Evolutionary conservation across 768 basidiomycete genomes (phyloP).

Genomic region (Phanerochaete carnosa): DNA sequence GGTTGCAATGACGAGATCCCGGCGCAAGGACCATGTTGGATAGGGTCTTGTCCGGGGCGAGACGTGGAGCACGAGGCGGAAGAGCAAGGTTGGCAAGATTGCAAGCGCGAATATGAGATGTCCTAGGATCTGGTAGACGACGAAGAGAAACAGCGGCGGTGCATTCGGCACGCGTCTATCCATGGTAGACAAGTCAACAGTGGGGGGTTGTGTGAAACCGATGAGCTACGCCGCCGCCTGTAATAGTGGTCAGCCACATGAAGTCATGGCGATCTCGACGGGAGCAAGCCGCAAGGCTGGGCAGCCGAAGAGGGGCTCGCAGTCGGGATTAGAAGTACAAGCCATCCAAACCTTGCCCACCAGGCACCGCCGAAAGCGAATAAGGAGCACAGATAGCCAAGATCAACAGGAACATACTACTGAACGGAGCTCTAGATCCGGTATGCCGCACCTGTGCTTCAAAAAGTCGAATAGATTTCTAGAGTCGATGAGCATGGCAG

Average conservation of each 20-base stretch:
- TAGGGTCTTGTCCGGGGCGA: conserved; percentile 1
- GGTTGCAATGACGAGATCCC: conserved; percentile 6
- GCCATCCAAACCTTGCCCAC: too few relatives aligned
- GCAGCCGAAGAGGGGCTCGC: not conserved
- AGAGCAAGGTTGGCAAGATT: not conserved
- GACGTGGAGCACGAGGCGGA: not conserved
- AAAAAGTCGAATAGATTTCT: too few relatives aligned
- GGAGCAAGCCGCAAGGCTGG: not conserved
- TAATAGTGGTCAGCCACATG: not conserved
- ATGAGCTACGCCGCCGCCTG: not conserved
- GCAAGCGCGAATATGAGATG: not conserved
- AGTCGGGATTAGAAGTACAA: too few relatives aligned
- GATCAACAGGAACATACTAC: too few relatives aligned
- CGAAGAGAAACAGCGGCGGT: conserved; percentile 4
- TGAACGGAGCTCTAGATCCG: too few relatives aligned
- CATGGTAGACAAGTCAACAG: not conserved
- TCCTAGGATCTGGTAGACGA: conserved; percentile 1
- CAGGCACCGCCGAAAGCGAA: too few relatives aligned
- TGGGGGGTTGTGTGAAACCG: not conserved
- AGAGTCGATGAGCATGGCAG: too few relatives aligned
- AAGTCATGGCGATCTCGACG: conserved; percentile 1
- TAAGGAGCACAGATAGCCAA: too few relatives aligned
- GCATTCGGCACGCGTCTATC: conserved; percentile 2
- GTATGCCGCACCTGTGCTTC: too few relatives aligned
- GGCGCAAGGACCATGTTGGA: conserved; percentile 7